phyloP scores from a whole-genome alignment of 257 asterid genomes.

The Vinca minor region DNA sequence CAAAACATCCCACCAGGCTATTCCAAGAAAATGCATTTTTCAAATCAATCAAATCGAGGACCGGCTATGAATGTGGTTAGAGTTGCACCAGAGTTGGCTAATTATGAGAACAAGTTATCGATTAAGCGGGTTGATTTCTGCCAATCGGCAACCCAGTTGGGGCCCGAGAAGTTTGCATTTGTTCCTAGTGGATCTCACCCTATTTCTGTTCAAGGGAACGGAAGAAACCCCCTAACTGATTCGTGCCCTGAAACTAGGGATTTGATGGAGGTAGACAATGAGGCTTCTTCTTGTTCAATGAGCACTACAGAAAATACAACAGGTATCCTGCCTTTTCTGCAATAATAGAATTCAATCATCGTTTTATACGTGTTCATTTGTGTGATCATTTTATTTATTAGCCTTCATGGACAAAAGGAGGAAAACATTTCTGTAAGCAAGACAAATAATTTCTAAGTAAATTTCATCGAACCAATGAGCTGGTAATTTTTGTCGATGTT shows the following conservation, averaged over 20 bases:
- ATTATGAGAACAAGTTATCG: conserved; percentile 39
- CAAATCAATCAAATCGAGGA: conserved; percentile 38
- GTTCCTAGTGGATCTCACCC: conserved; percentile 19
- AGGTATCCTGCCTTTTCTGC: conserved; percentile 30
- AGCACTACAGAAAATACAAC: conserved; percentile 46
- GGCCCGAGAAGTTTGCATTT: conserved; percentile 33
- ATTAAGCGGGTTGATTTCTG: conserved; percentile 73
- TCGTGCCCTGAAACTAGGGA: conserved; percentile 54
- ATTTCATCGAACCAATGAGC: neutral
- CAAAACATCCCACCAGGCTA: conserved; percentile 44
- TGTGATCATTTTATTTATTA: neutral
- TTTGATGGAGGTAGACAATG: conserved; percentile 44
- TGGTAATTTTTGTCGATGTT: neutral
- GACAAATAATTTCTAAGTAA: neutral
- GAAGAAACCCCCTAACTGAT: conserved; percentile 29
- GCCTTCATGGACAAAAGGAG: neutral
- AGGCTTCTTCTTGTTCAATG: conserved; percentile 39
- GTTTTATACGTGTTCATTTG: neutral
- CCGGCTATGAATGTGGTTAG: conserved; percentile 32
- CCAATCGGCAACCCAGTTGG: conserved; percentile 42
- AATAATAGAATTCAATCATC: neutral
- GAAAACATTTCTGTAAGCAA: neutral
- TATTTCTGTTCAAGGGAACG: conserved; percentile 9
- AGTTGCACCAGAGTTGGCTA: conserved; percentile 52
- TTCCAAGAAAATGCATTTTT: conserved; percentile 43